Evolutionary conservation across 768 basidiomycete species (phyloP).

Genomic region (Auricularia auricula-judae): DNA sequence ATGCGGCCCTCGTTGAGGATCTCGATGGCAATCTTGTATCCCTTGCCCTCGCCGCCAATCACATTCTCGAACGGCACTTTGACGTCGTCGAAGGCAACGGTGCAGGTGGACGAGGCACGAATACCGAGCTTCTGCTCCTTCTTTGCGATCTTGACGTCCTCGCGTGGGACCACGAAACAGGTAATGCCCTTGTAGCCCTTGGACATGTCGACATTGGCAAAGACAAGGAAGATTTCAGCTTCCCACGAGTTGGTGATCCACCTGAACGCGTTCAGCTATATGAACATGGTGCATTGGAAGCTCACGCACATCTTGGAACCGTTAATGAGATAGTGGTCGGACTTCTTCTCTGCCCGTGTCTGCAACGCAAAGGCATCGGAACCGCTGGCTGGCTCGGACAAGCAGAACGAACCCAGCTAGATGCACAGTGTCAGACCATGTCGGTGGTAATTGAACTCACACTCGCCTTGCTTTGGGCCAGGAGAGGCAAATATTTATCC

Average conservation of each 20-base stretch:
- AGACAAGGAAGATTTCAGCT: constrained; percentile 86
- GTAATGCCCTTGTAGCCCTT: constrained; percentile 99
- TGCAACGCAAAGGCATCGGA: constrained; percentile 97
- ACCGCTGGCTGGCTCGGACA: constrained; percentile 87
- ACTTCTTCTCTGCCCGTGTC: constrained; percentile 82
- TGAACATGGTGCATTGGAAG: neutral
- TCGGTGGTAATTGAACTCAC: neutral
- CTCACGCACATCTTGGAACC: constrained; percentile 78
- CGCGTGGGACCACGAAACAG: constrained; percentile 91
- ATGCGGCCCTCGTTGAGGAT: constrained; percentile 96
- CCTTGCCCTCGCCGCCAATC: constrained; percentile 83
- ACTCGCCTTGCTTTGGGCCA: constrained; percentile 64
- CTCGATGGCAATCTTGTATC: constrained; percentile 96
- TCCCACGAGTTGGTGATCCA: constrained; percentile 97
- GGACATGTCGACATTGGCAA: constrained; percentile 88
- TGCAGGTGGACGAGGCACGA: constrained; percentile 89
- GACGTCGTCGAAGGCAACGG: constrained; percentile 89
- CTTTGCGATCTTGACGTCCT: constrained; percentile 96
- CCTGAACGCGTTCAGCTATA: constrained; percentile 8
- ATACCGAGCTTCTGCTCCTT: constrained; percentile 99
- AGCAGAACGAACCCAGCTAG: constrained; percentile 90
- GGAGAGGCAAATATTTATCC: constrained; percentile 77
- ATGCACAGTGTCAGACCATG: neutral
- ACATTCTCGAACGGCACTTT: constrained; percentile 77
- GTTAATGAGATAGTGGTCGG: constrained; percentile 76